Conservation (phyloP, 2,329 filamentous ascomycete genomes). For the Venturia oleaginea region DNA sequence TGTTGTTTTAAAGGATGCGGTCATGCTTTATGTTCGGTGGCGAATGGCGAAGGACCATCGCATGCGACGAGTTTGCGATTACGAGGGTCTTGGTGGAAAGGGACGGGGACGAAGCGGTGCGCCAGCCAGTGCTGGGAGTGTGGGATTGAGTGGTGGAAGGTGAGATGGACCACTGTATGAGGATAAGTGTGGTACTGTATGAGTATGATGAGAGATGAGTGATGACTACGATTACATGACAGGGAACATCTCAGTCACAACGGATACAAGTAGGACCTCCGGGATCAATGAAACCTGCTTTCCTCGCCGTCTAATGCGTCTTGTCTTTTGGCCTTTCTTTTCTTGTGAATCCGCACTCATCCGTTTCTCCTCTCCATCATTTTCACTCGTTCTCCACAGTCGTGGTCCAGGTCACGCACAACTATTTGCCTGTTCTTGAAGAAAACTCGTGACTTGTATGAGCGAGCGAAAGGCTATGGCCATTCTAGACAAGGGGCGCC, state of each 20-base stretch:
- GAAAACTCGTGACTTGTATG: too few species aligned
- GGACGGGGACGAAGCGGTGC: not conserved
- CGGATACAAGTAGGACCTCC: too few species aligned
- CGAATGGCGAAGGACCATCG: conserved; percentile 41
- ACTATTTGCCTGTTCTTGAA: too few species aligned
- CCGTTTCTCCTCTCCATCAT: too few species aligned
- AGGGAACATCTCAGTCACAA: not conserved
- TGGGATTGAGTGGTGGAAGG: not conserved
- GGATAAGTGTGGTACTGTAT: not conserved
- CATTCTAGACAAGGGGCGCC: too few species aligned
- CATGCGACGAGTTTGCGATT: conserved; percentile 36
- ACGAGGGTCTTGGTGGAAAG: conserved; percentile 17
- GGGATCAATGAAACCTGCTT: too few species aligned
- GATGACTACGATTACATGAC: not conserved
- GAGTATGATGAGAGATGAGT: not conserved
- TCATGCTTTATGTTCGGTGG: conserved; percentile 50
- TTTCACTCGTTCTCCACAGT: too few species aligned
- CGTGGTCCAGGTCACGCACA: too few species aligned
- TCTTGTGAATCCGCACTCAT: too few species aligned
- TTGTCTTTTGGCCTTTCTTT: too few species aligned
- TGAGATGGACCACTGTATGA: not conserved
- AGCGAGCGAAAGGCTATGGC: too few species aligned
- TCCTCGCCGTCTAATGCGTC: too few species aligned
- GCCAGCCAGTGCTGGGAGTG: not conserved
- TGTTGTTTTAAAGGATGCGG: conserved; percentile 67